Base-by-base conservation (phyloP, 306 rosid genomes). In the Lagenaria siceraria region DNA sequence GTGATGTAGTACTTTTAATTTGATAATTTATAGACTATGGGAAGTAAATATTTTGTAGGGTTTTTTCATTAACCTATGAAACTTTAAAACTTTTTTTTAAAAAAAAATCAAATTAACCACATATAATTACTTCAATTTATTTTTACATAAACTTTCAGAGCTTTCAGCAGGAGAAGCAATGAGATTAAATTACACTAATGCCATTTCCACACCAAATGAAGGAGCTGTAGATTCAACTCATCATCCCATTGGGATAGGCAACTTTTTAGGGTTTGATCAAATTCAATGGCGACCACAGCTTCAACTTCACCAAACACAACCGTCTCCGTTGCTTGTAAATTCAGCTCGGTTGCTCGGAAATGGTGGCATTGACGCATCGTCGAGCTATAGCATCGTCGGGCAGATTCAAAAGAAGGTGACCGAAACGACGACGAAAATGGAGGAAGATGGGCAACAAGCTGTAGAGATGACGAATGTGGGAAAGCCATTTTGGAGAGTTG, bases 71-170 rank as follows among this genome's bases (percentile, higher is more conserved):
- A 58, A 10, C 17, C 33, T 15, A 49, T 13, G 54, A 49, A 49
- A 49, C 58, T 52, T 18, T 25, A 11, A 11, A 13, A 24, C 25
- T 59, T 42, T 1, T 42, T n/a, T n/a, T n/a, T n/a, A n/a, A n/a
- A n/a, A n/a, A n/a, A n/a, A n/a, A n/a, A 42, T 42, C 48, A 59
- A 59, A 59, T 25, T 31, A 58, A 12, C 36, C 17, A 46, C 51
- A 46, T 2, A 6, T 31, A 29, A 8, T 33, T n/a, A n/a, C n/a
- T 63, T 63, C 21, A 63, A 33, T 33, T 63, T 1, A 0, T 19
- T 64, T 64, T 40, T 19, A 61, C 87, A 87, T 78, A 88, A 88
- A 54, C 79, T 86, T 1, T 55, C 86, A 3, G 89, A 89, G 51
- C 75, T 81, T 55, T 48, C 78, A 7, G 75, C 82, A 10, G 78